These are phyloP conservation scores for Catenaria anguillulae DNA, from an alignment of 371 early-diverging fungal genomes.

Conservation along the genomic window DNA sequence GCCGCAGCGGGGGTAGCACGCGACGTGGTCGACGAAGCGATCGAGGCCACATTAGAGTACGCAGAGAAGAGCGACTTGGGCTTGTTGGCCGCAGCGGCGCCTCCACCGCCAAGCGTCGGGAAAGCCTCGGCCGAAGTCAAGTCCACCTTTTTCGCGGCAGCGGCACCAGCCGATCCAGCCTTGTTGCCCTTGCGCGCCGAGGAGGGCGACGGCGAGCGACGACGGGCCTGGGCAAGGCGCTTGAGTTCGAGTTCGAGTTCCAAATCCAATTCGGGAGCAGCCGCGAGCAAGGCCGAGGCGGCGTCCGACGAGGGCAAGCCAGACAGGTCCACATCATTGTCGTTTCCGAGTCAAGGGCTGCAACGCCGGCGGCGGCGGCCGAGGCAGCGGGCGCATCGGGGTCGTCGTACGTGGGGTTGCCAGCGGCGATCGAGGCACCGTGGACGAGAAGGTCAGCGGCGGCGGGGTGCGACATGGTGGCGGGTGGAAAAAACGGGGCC, in stretches of 20 bases:
- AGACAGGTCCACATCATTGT: neutral
- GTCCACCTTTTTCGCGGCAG: conserved; percentile 20
- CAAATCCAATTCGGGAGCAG: no score
- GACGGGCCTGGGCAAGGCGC: neutral
- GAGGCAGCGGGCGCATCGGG: neutral
- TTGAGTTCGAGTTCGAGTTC: neutral
- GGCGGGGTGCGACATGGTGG: no score
- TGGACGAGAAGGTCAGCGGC: no score
- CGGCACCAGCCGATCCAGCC: no score
- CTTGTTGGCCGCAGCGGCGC: conserved; percentile 27
- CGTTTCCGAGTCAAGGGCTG: neutral
- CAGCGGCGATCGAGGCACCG: no score
- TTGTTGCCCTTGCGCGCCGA: no score
- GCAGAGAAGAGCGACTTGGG: conserved; percentile 16
- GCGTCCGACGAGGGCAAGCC: neutral
- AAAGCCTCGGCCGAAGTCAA: conserved; percentile 50
- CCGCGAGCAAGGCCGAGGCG: no score
- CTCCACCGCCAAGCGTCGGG: conserved; percentile 47
- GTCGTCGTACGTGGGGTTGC: no score
- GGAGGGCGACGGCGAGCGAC: neutral
- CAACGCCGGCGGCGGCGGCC: neutral
- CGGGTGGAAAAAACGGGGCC: no score
- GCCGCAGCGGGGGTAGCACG: neutral
- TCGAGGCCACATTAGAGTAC: conserved; percentile 14
- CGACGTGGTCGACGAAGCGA: neutral